Evolutionary conservation across 163 green algal genomes (phyloP), one percentile per base, ranked within the genome.

Genomic region (Chloroidium sp.): DNA sequence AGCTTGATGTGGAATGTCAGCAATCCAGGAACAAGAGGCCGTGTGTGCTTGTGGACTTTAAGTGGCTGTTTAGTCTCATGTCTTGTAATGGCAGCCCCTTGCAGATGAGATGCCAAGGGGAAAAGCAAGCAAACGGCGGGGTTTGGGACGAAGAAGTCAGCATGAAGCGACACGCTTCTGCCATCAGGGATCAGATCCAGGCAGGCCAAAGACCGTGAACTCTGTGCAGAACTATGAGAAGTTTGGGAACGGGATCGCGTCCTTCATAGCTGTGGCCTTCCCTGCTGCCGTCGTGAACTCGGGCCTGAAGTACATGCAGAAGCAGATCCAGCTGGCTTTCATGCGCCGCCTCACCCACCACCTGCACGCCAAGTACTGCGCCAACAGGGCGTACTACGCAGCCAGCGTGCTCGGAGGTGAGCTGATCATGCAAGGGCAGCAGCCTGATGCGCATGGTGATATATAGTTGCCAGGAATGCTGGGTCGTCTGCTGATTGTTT

Each of bases 251-350:
- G 83, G 84, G 0, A 72, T 96, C 61, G 57, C 85, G 0, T 76
- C 75, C 10, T 97, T 97, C 88, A 89, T 87, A 1, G 82, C 78
- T 4, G 84, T 96, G 68, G 90, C 90, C 58, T 76, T 98, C 2
- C 95, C 95, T 1, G 93, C 93, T 3, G 91, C 95, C 2, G 59
- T 93, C 3, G 94, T 98, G 1, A 98, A 98, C 88, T 90, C 81
- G 60, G 94, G 89, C 0, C 90, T 98, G 61, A 98, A 98, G 88
- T 97, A 94, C 88, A 93, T 98, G 87, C 95, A 98, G 87, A 94
- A 93, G 81, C 82, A 75, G 75, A 95, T 98, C 69, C 93, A 97
- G 86, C 85, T 97, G 69, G 86, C 89, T 10, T 98, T 98, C 86
- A 90, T 94, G 87, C 77, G 90, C 69, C 82, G 90, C 2, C 83